phyloP scores from a whole-genome alignment of 2,329 filamentous ascomycete species.

The Sporothrix globosa region DNA sequence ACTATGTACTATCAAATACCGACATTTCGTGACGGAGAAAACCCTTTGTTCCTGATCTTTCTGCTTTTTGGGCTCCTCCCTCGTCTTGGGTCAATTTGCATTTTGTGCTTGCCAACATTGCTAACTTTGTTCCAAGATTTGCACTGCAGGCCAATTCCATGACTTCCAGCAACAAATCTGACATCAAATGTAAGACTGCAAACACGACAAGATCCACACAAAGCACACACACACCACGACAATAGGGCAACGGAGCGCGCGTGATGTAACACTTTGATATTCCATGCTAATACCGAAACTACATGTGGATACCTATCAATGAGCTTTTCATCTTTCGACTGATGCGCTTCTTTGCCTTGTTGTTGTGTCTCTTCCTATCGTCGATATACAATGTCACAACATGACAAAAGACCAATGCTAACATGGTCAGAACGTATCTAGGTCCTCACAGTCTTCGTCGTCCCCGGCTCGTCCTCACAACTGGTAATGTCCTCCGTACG shows the following conservation, averaged over 20 bases:
- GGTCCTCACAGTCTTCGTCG: background rate
- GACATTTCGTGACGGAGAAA: constrained; percentile 43
- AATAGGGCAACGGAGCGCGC: constrained; percentile 40
- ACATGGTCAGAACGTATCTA: constrained; percentile 7
- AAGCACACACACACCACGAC: background rate
- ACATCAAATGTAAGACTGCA: constrained; percentile 32
- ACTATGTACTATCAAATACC: constrained; percentile 52
- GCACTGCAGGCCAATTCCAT: background rate
- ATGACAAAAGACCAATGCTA: constrained; percentile 14
- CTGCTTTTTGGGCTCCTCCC: background rate
- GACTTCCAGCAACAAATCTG: background rate
- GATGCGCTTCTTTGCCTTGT: constrained; percentile 52
- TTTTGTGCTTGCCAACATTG: constrained; percentile 7
- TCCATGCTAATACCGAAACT: constrained; percentile 78
- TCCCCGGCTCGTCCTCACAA: background rate
- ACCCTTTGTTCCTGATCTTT: constrained; percentile 36
- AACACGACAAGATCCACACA: background rate
- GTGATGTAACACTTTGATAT: constrained; percentile 70
- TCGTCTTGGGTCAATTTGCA: background rate
- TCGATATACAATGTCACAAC: background rate
- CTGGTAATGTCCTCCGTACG: background rate
- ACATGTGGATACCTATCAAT: constrained; percentile 66
- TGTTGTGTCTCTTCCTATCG: constrained; percentile 39
- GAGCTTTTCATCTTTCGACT: constrained; percentile 86
- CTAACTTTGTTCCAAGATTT: constrained; percentile 20